Evolutionary conservation across 2,329 filamentous ascomycete species (phyloP), one percentile per base, ranked within the genome.

Genomic region (Hymenoscyphus infarciens): DNA sequence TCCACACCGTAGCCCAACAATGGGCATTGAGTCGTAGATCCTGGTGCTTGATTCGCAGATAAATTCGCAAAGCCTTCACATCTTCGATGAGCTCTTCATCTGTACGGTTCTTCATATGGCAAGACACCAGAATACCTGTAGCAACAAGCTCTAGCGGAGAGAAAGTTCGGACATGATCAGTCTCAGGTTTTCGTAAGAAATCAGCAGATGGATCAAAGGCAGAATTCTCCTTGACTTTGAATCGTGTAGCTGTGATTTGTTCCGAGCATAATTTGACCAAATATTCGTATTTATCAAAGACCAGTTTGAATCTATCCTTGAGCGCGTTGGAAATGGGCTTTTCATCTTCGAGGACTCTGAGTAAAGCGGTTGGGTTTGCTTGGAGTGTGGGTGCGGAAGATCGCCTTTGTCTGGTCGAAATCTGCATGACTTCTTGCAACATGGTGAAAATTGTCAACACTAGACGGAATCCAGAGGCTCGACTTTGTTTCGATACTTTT

Each of bases 131-230:
- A 42, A 76, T 68, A 1, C 70, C 73, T 4, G 73, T 69, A 6
- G 70, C 71, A 31, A 76, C 66, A 16, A 76, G 68, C 42, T 76
- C 75, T 10, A 76, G 61, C 1, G 75, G 75, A 2, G 72, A 73
- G 63, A 75, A 76, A 13, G 72, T 75, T 35, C 70, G 69, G 42
- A 74, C 72, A 38, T 75, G 71, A 10, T 64, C 66, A 5, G 74
- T 55, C 16, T 61, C 61, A 59, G 64, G 59, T 62, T 66, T 60
- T 56, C 58, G 61, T 52, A 76, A 39, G 62, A 70, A 69, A 13
- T 67, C 56, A 0, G 73, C 72, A 7, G 71, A 66, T 5, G 70
- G 67, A 29, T 72, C 71, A 61, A 74, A 74, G 22, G 68, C 68
- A 2, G 68, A 69, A 57, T 74, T 64, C 2, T 35, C 31, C 11